Evolutionary conservation across 257 asterid genomes (phyloP), one percentile per base, ranked within the genome.

Genomic region (Nicotiana sylvestris): DNA sequence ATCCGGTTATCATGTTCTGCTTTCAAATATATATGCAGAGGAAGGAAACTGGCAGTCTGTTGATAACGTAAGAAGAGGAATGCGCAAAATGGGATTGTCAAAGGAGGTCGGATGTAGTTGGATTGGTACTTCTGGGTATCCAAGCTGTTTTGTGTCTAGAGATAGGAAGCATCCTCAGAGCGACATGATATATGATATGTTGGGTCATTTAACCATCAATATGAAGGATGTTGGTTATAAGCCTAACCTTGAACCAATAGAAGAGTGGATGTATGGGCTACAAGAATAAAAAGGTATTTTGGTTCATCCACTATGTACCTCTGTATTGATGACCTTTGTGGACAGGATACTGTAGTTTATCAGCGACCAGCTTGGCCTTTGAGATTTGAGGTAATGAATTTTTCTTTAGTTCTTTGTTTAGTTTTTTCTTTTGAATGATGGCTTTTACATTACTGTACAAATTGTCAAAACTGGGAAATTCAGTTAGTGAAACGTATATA

Each of bases 21-120:
- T 95, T 76, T 94, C 98, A 21, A 95, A 95, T 81, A 90, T 94
- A n/a, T 93, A 90, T 55, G 98, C 99, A 8, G 95, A 93, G 55
- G 97, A 94, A 89, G 94, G 95, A 66, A 89, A 94, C 84, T 95
- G 98, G 98, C 89, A 92, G 56, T 18, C 80, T 84, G 98, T 88
- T 56, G 90, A 86, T 88, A 84, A 55, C 16, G 88, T 90, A 82
- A 92, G 98, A 89, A 89, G 81, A 85, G 92, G 87, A 64, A 91
- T 95, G 95, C 77, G 68, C 66, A 90, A 88, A 80, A 92, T 84
- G 85, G 93, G 98, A 60, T 12, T 92, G 86, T 76, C 57, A 39
- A 94, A 94, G 88, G 99, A 95, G 87, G 91, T 91, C 17, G 97
- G 97, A 43, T 92, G 97, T 89, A 95, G 98, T 86, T 95, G 99